A percentile compares a stretch with the other conserved stretches of the same genome.
Evolutionary conservation across 495 filamentous ascomycete species (phyloP).

Genomic region (Aspergillus heteromorphus): DNA sequence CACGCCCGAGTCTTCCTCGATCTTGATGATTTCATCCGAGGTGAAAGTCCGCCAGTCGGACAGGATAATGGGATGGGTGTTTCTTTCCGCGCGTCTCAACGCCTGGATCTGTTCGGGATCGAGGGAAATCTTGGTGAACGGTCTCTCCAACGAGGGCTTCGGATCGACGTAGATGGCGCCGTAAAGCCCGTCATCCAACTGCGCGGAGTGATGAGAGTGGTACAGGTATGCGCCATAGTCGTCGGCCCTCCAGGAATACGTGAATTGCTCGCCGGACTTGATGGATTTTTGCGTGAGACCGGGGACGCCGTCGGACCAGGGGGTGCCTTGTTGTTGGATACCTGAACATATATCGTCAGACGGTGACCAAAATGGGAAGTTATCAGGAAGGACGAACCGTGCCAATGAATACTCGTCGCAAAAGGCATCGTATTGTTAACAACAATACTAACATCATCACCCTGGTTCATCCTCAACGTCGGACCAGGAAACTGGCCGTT

Average conservation of each 20-base stretch:
- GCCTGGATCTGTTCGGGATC: slow-evolving; percentile 25
- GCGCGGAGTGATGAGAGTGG: slow-evolving; percentile 43
- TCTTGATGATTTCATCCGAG: slow-evolving; percentile 35
- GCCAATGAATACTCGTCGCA: slow-evolving; percentile 43
- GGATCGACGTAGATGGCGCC: slow-evolving; percentile 36
- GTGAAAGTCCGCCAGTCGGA: slow-evolving; percentile 50
- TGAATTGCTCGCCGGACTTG: slow-evolving; percentile 34
- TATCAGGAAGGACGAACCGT: slow-evolving; percentile 26
- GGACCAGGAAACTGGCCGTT: slow-evolving; percentile 56
- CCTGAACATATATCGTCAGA: not conserved
- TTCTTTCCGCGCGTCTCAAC: slow-evolving; percentile 34
- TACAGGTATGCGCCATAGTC: slow-evolving; percentile 49
- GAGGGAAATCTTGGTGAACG: slow-evolving; percentile 36
- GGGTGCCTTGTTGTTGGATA: slow-evolving; percentile 21
- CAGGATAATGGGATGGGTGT: slow-evolving; percentile 35
- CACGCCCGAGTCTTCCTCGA: slow-evolving; percentile 31
- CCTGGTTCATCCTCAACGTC: slow-evolving; percentile 46
- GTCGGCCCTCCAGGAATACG: slow-evolving; percentile 44
- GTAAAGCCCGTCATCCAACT: slow-evolving; percentile 50
- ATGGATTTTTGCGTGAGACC: slow-evolving; percentile 44
- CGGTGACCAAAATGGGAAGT: too few relatives aligned
- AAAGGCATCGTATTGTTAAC: slow-evolving; percentile 48
- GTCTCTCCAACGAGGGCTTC: slow-evolving; percentile 9
- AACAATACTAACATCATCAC: slow-evolving; percentile 44
- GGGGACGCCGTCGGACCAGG: slow-evolving; percentile 49